These are phyloP conservation scores for Orbilia oligospora DNA, from an alignment of 2,329 filamentous ascomycete genomes.

Conservation along the genomic window DNA sequence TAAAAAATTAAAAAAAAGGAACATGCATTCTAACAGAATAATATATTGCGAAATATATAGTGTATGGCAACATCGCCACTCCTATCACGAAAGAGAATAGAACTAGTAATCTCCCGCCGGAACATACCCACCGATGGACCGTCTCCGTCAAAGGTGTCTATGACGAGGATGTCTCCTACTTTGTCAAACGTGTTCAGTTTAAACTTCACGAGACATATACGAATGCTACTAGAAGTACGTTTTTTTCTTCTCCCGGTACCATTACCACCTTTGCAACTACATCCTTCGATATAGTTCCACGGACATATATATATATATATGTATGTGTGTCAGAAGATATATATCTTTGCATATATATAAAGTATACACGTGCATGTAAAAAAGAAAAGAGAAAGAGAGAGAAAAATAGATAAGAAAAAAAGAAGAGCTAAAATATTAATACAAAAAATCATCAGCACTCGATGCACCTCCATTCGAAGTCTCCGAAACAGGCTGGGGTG, in stretches of 20 bases:
- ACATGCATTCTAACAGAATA: neutral
- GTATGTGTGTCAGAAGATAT: too few species aligned
- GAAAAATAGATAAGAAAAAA: neutral
- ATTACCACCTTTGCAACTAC: too few species aligned
- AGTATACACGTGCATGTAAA: too few species aligned
- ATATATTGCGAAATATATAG: conserved; percentile 19
- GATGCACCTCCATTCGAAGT: conserved; percentile 87
- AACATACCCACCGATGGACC: conserved; percentile 97
- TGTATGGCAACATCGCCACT: conserved; percentile 79
- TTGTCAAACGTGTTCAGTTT: conserved; percentile 97
- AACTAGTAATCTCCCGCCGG: conserved; percentile 81
- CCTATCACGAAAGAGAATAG: conserved; percentile 83
- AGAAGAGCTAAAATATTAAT: conserved; percentile 2
- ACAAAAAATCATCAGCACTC: conserved; percentile 69
- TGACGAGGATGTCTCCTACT: conserved; percentile 91
- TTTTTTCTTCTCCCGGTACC: neutral
- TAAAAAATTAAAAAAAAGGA: too few species aligned
- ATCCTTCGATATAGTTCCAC: too few species aligned
- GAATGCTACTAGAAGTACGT: conserved; percentile 80
- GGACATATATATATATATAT: too few species aligned
- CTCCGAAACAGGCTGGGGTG: conserved; percentile 95
- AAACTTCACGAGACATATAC: conserved; percentile 98
- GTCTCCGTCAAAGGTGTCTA: conserved; percentile 93
- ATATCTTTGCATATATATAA: neutral
- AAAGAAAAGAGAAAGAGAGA: neutral